phyloP scores from a whole-genome alignment of 192 early-diverging fungal genomes.

The Rhizophagus sp. region DNA sequence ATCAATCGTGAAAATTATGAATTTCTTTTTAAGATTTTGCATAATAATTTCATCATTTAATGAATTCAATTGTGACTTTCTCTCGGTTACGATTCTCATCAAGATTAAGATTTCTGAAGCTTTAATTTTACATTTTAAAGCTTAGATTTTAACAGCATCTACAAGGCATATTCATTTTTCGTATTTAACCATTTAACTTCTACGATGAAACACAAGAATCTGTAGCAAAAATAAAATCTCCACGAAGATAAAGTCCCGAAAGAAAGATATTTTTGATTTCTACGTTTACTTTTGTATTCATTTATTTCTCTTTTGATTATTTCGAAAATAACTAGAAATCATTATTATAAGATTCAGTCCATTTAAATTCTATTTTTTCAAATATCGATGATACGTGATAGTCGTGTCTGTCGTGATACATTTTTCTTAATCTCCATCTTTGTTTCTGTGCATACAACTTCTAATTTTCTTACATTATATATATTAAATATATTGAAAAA shows the following conservation, averaged over 20 bases:
- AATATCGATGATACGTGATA: background rate
- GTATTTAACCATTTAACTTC: slow-evolving; percentile 2
- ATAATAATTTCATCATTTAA: background rate
- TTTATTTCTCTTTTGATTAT: background rate
- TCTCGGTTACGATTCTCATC: background rate
- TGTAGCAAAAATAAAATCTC: slow-evolving; percentile 15
- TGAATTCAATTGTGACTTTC: background rate
- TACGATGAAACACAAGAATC: background rate
- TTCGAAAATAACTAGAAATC: too few species aligned
- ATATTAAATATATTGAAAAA: too few species aligned
- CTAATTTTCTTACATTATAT: background rate
- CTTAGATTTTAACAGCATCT: background rate
- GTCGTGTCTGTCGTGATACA: too few species aligned
- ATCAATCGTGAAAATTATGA: too few species aligned
- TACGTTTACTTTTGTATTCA: too few species aligned
- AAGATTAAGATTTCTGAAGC: background rate
- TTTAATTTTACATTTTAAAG: background rate
- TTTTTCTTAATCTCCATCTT: too few species aligned
- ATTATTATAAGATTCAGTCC: background rate
- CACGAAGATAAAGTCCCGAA: too few species aligned
- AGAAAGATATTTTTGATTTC: too few species aligned
- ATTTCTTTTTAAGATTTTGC: background rate
- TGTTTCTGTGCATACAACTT: too few species aligned
- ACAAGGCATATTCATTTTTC: too few species aligned
- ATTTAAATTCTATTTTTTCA: background rate